Percentiles rank a stretch among this genome's conserved stretches.
phyloP scores from a whole-genome alignment of 179 eudicot genomes.

The Heliamphora pulchella region DNA sequence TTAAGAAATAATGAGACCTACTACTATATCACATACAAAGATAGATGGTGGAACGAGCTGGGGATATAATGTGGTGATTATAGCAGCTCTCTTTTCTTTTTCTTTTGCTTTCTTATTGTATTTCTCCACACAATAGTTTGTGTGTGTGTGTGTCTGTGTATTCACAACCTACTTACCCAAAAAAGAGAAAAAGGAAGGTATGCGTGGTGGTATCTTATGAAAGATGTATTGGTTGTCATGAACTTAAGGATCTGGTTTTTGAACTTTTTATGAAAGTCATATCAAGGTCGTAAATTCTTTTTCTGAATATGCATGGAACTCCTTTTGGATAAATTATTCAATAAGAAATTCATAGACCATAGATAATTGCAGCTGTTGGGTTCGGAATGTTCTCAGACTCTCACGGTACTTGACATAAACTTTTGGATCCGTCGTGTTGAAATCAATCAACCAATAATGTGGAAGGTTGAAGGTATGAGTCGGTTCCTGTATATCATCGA shows the following conservation, averaged over 20 bases:
- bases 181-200: not conserved
- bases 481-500: not conserved
- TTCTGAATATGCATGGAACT: not conserved
- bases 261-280: not conserved
- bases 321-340: not conserved
- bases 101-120: no score
- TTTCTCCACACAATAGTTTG: not conserved
- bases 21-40: no score
- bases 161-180: not conserved
- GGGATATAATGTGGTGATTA: no score
- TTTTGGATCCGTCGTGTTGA: not conserved
- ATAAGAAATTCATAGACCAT: not conserved
- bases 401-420: not conserved
- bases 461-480: not conserved
- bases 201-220: not conserved
- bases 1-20: no score
- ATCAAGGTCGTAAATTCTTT: not conserved
- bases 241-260: not conserved
- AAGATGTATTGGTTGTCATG: not conserved
- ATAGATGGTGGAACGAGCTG: no score
- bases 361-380: not conserved
- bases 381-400: not conserved
- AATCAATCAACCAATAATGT: not conserved
- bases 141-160: not conserved
- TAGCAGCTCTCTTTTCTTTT: no score